phyloP scores from a whole-genome alignment of 192 early-diverging fungal species.

The Gryganskiella cystojenkinii region DNA sequence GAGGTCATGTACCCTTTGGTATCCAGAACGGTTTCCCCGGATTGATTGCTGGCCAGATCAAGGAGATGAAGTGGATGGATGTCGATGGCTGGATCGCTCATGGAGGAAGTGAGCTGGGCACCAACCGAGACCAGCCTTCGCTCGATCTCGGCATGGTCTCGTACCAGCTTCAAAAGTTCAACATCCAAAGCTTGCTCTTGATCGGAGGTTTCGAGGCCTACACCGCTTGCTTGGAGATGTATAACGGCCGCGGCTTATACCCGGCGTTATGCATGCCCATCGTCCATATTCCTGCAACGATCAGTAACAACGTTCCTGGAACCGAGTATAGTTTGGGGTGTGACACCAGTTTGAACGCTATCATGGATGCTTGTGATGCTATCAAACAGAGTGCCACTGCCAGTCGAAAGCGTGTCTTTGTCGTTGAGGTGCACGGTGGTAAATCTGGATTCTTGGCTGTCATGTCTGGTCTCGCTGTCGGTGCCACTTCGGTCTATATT shows the following conservation, averaged over 20 bases:
- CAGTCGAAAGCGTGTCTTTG: conserved; percentile 91
- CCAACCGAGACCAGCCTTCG: conserved; percentile 91
- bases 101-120: conserved; percentile 94
- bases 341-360: conserved; percentile 96
- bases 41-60: conserved; percentile 82
- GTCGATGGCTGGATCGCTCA: conserved; percentile 92
- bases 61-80: conserved; percentile 83
- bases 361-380: conserved; percentile 89
- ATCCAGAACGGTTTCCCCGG: conserved; percentile 95
- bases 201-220: conserved; percentile 98
- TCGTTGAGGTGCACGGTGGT: conserved; percentile 97
- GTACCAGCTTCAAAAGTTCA: conserved; percentile 90
- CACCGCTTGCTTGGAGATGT: conserved; percentile 79
- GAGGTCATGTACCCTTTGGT: conserved; percentile 87
- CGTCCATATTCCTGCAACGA: conserved; percentile 91
- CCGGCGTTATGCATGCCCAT: conserved; percentile 97
- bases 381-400: conserved; percentile 95
- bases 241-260: conserved; percentile 77
- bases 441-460: conserved; percentile 94
- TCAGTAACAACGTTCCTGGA: conserved; percentile 98
- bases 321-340: conserved; percentile 94
- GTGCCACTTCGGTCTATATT: conserved; percentile 93
- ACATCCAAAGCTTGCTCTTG: conserved; percentile 92
- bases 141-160: conserved; percentile 90
- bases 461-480: conserved; percentile 84